Percentiles rank a stretch among this genome's conserved stretches.
Conservation (phyloP, 23 red algal genomes). For the Gracilariopsis chorda region DNA sequence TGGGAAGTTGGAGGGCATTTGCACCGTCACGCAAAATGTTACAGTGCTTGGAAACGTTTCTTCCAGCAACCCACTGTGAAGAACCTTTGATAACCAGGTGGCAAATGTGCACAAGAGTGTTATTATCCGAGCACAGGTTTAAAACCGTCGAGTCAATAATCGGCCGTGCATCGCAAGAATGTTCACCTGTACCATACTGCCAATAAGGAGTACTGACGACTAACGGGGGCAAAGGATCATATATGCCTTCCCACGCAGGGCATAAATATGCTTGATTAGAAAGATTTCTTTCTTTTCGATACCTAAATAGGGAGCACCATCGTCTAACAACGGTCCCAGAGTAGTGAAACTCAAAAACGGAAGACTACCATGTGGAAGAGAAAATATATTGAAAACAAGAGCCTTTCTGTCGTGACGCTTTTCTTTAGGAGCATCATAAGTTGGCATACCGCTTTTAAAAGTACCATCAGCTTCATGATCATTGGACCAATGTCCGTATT, state of each 20-base stretch:
- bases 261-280: background rate
- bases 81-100: background rate
- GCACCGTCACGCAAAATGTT: background rate
- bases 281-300: background rate
- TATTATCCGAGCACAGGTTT: background rate
- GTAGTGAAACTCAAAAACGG: too few species aligned
- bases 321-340: conserved; percentile 1
- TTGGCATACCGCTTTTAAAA: too few species aligned
- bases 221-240: background rate
- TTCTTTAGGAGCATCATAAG: too few species aligned
- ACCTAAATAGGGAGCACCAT: conserved; percentile 12
- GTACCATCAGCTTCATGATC: background rate
- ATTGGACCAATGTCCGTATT: background rate
- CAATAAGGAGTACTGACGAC: background rate
- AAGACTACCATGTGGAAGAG: too few species aligned
- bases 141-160: background rate
- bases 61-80: conserved; percentile 14
- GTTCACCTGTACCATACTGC: conserved; percentile 14
- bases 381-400: too few species aligned
- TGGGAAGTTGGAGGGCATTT: background rate
- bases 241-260: background rate
- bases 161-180: background rate
- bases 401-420: too few species aligned
- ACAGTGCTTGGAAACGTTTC: background rate
- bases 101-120: background rate